Evolutionary conservation across 169 alveolate genomes (phyloP).

Genomic region (Plasmodium ovale): DNA sequence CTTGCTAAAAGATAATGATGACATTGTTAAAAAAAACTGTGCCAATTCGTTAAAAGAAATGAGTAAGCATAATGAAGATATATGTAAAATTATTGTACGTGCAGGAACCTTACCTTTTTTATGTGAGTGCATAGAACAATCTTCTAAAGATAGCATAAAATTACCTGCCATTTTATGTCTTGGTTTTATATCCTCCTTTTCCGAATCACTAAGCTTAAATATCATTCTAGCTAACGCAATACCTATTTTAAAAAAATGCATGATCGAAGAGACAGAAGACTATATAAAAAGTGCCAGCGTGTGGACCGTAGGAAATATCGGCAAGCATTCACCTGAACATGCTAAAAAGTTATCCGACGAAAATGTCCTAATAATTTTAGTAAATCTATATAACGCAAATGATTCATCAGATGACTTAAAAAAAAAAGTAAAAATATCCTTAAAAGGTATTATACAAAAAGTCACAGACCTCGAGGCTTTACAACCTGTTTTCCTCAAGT

Average conservation of each 20-base stretch:
- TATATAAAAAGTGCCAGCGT: slow-evolving; percentile 56
- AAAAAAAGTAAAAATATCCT: slow-evolving; percentile 30
- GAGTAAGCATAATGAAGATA: slow-evolving; percentile 75
- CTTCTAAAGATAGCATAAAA: slow-evolving; percentile 40
- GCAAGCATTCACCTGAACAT: slow-evolving; percentile 68
- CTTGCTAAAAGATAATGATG: slow-evolving; percentile 68
- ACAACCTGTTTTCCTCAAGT: slow-evolving; percentile 55
- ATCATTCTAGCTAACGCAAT: slow-evolving; percentile 51
- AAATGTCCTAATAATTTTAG: slow-evolving; percentile 53
- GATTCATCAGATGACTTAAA: slow-evolving; percentile 72
- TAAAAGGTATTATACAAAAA: slow-evolving; percentile 51
- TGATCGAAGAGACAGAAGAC: slow-evolving; percentile 54
- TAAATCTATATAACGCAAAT: slow-evolving; percentile 48
- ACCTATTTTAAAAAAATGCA: slow-evolving; percentile 47
- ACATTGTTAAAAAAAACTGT: slow-evolving; percentile 65
- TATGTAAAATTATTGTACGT: slow-evolving; percentile 61
- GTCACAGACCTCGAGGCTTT: slow-evolving; percentile 48
- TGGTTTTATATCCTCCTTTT: slow-evolving; percentile 67
- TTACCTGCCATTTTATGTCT: slow-evolving; percentile 63
- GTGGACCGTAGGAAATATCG: slow-evolving; percentile 63
- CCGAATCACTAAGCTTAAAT: slow-evolving; percentile 63
- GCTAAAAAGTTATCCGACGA: slow-evolving; percentile 55
- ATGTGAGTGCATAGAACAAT: slow-evolving; percentile 51
- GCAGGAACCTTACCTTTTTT: slow-evolving; percentile 71
- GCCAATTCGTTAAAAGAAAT: slow-evolving; percentile 66